These are phyloP conservation scores for Helotiales sp. DNA, from an alignment of 2,329 filamentous ascomycete genomes.

Conservation along the genomic window DNA sequence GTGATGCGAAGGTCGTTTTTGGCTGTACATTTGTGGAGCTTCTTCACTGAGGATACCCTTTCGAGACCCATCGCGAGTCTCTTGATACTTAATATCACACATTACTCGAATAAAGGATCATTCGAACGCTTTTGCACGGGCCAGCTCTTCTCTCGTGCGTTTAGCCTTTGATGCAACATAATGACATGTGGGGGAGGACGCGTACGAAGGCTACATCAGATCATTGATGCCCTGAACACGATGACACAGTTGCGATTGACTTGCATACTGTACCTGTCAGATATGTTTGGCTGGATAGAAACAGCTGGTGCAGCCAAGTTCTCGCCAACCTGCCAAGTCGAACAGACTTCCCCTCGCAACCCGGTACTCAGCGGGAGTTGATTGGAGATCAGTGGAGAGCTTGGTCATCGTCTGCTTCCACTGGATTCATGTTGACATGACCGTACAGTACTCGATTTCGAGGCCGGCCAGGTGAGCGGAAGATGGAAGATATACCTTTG, in stretches of 20 bases:
- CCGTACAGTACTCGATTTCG: too few relatives aligned
- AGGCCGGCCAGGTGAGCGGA: not conserved
- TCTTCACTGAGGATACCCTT: conserved; percentile 14
- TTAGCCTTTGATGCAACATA: not conserved
- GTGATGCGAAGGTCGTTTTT: conserved; percentile 12
- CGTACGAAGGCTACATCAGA: too few relatives aligned
- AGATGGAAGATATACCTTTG: not conserved
- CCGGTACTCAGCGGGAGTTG: not conserved
- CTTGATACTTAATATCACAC: conserved; percentile 5
- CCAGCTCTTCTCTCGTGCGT: not conserved
- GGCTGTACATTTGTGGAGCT: conserved; percentile 20
- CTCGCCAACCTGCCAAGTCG: not conserved
- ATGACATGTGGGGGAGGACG: too few relatives aligned
- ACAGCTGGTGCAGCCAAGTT: not conserved
- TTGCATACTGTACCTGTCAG: not conserved
- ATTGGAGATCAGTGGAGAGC: not conserved
- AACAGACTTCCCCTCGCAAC: not conserved
- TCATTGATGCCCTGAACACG: too few relatives aligned
- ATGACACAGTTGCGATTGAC: not conserved
- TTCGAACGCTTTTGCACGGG: not conserved
- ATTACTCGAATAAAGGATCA: conserved; percentile 10
- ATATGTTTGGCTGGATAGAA: too few relatives aligned
- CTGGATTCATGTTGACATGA: too few relatives aligned
- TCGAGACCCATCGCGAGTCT: not conserved
- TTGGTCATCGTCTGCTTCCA: too few relatives aligned